A percentile compares a stretch with the other conserved stretches of the same genome.
These are phyloP conservation scores for Emergomyces orientalis DNA, from an alignment of 2,329 filamentous ascomycete species.

Conservation along the genomic window DNA sequence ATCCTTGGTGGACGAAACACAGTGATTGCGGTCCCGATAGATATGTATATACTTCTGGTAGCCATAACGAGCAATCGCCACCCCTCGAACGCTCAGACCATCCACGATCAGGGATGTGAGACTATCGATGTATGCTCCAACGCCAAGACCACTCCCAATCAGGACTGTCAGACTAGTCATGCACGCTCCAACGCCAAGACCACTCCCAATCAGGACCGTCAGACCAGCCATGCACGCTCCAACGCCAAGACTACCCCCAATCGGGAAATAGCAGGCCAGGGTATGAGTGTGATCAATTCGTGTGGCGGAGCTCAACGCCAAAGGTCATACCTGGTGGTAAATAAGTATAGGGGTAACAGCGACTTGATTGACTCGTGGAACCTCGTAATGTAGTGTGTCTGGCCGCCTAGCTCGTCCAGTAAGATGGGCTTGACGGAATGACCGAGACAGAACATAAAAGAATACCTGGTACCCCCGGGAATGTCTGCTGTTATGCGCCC, in stretches of 20 bases:
- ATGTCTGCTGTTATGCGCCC: background rate
- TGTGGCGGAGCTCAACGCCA: background rate
- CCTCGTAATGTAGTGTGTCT: background rate
- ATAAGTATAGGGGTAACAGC: background rate
- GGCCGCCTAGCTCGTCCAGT: background rate
- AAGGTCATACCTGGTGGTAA: background rate
- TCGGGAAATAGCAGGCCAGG: background rate
- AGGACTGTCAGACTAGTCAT: background rate
- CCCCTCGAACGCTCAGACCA: too few relatives aligned
- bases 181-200: background rate
- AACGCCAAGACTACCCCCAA: background rate
- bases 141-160: background rate
- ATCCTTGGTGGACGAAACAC: background rate
- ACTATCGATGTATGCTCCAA: too few relatives aligned
- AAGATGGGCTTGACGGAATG: too few relatives aligned
- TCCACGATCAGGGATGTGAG: too few relatives aligned
- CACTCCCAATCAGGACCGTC: background rate
- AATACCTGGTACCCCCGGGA: background rate
- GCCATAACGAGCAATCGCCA: background rate
- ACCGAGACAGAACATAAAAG: background rate
- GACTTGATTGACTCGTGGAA: background rate
- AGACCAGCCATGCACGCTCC: background rate
- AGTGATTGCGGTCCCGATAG: background rate
- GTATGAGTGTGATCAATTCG: background rate
- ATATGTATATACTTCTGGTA: constrained; percentile 4